Conservation (phyloP, 2,329 filamentous ascomycete species). For the Fusarium secorum region DNA sequence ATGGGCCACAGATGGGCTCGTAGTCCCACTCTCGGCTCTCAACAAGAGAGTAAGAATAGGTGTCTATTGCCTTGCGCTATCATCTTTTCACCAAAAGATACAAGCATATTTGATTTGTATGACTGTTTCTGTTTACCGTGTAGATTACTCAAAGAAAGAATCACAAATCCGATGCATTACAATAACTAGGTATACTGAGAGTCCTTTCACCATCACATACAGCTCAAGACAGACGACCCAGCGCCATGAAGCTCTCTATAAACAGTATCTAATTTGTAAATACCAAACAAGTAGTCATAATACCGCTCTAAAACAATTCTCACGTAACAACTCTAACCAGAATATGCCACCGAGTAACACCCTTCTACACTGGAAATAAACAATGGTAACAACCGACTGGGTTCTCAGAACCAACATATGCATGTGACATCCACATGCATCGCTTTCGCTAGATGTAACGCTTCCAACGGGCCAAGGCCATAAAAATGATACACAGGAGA, state of each 20-base stretch:
- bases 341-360: constrained; percentile 16
- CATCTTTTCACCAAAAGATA: not conserved
- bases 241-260: constrained; percentile 15
- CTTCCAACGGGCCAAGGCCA: constrained; percentile 56
- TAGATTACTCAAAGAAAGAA: not conserved
- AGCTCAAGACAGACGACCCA: not conserved
- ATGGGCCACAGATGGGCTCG: not conserved
- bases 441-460: constrained; percentile 56
- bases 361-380: constrained; percentile 30
- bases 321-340: constrained; percentile 11
- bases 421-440: constrained; percentile 52
- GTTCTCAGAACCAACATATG: not conserved
- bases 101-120: not conserved
- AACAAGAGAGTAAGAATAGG: not conserved
- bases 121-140: not conserved
- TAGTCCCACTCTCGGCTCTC: constrained; percentile 15
- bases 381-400: constrained; percentile 1
- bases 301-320: constrained; percentile 5
- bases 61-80: not conserved
- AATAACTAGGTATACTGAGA: no score
- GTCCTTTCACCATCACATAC: not conserved
- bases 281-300: constrained; percentile 10
- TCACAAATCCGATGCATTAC: not conserved
- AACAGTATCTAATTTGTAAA: constrained; percentile 15
- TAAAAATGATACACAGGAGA: constrained; percentile 57